Evolutionary conservation across 208 protist species (phyloP).

Genomic region (Leishmania lainsoni): DNA sequence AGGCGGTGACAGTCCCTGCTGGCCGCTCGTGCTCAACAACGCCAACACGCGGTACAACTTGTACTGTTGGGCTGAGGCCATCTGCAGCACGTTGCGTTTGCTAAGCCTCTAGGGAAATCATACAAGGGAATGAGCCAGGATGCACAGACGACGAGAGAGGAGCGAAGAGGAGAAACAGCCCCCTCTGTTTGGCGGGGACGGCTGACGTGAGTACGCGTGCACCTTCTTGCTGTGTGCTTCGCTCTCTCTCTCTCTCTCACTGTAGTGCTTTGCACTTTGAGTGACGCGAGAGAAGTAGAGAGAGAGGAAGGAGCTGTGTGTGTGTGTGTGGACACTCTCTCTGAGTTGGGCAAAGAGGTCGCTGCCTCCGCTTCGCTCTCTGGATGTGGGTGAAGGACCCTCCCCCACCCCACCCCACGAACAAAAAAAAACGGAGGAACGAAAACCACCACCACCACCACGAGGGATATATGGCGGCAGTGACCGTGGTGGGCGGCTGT

Average conservation of each 20-base stretch:
- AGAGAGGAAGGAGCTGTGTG: not conserved
- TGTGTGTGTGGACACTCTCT: no score
- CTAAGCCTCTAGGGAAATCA: not conserved
- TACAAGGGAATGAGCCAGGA: not conserved
- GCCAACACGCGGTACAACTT: slow-evolving; percentile 19
- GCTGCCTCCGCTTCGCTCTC: no score
- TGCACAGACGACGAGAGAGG: not conserved
- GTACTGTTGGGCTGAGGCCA: slow-evolving; percentile 27
- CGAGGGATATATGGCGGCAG: not conserved
- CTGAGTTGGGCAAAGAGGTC: no score
- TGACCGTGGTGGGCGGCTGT: not conserved
- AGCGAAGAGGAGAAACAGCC: no score
- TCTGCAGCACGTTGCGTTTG: slow-evolving; percentile 5
- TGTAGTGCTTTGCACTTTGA: not conserved
- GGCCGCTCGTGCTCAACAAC: slow-evolving; percentile 14
- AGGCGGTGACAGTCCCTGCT: not conserved
- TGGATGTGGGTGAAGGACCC: no score
- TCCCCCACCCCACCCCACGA: no score
- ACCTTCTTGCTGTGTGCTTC: not conserved
- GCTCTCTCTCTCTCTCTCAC: not conserved
- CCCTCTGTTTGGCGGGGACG: not conserved
- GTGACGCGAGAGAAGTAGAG: not conserved
- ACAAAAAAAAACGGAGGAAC: no score
- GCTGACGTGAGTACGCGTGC: not conserved
- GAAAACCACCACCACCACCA: no score